A percentile compares a stretch with the other conserved stretches of the same genome.
These are phyloP conservation scores for Ormosia emarginata DNA, from an alignment of 306 rosid genomes.

Conservation along the genomic window DNA sequence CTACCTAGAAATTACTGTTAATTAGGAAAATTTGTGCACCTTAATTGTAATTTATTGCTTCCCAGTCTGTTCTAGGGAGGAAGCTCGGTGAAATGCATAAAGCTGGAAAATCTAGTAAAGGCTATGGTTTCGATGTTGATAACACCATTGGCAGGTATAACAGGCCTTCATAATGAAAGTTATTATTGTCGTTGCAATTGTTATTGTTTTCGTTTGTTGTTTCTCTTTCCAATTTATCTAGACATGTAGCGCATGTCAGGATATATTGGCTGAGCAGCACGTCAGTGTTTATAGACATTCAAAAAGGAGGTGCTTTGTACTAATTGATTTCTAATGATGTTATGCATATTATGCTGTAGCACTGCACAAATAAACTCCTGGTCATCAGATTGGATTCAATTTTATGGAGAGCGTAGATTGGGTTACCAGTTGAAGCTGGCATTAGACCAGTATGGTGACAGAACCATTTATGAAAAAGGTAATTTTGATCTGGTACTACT, in stretches of 20 bases:
- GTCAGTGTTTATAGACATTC: neutral
- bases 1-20: neutral
- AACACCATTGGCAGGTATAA: conserved; percentile 91
- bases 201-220: neutral
- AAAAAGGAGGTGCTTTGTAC: neutral
- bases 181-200: neutral
- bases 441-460: conserved; percentile 62
- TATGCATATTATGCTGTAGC: conserved; percentile 39
- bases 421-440: conserved; percentile 84
- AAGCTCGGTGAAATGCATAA: conserved; percentile 96
- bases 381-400: conserved; percentile 89
- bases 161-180: neutral
- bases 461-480: conserved; percentile 77
- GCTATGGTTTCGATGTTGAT: conserved; percentile 79
- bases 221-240: neutral
- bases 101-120: conserved; percentile 75
- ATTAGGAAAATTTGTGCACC: conserved; percentile 8
- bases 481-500: neutral
- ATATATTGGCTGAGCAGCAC: neutral
- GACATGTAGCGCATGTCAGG: neutral
- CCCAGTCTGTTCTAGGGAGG: conserved; percentile 76
- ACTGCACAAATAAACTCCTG: conserved; percentile 91
- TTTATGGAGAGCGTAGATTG: conserved; percentile 79
- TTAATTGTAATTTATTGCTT: conserved; percentile 20
- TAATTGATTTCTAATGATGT: conserved; percentile 1